These are phyloP conservation scores for Serendipita sp. DNA, from an alignment of 768 basidiomycete species.

Conservation along the genomic window DNA sequence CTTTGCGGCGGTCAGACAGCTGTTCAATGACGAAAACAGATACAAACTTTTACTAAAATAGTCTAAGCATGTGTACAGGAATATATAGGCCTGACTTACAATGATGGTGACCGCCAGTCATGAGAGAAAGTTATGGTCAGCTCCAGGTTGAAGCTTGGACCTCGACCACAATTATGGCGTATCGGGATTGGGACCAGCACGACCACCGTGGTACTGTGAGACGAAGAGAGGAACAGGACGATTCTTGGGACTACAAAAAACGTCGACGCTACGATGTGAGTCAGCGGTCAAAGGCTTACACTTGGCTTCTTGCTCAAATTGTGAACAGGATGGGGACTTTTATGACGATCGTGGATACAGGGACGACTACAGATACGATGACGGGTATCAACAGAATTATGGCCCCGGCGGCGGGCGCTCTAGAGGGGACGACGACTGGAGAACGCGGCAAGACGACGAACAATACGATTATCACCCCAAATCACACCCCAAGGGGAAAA, in stretches of 20 bases:
- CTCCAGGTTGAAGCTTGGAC: background rate
- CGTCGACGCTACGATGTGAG: conserved; percentile 66
- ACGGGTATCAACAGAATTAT: conserved; percentile 17
- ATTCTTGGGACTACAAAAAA: conserved; percentile 46
- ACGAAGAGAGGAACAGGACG: conserved; percentile 49
- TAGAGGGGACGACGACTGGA: conserved; percentile 26
- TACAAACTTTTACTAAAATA: conserved; percentile 31
- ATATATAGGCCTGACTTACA: conserved; percentile 23
- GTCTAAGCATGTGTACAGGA: conserved; percentile 13
- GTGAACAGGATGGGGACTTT: conserved; percentile 7
- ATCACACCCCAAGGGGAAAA: conserved; percentile 27
- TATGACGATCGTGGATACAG: conserved; percentile 27
- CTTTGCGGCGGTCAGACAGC: conserved; percentile 24
- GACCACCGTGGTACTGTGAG: conserved; percentile 29
- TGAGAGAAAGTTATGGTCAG: conserved; percentile 18
- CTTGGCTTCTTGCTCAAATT: background rate
- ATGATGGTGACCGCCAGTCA: conserved; percentile 40
- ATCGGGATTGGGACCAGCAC: conserved; percentile 62
- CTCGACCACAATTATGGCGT: conserved; percentile 6
- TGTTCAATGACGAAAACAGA: background rate
- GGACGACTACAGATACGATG: conserved; percentile 22
- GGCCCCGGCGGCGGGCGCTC: conserved; percentile 15
- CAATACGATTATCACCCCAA: background rate
- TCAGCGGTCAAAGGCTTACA: conserved; percentile 7
- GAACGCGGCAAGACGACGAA: conserved; percentile 26